Evolutionary conservation across 192 early-diverging fungal species (phyloP).

Genomic region (Dimargaris xerosporica): DNA sequence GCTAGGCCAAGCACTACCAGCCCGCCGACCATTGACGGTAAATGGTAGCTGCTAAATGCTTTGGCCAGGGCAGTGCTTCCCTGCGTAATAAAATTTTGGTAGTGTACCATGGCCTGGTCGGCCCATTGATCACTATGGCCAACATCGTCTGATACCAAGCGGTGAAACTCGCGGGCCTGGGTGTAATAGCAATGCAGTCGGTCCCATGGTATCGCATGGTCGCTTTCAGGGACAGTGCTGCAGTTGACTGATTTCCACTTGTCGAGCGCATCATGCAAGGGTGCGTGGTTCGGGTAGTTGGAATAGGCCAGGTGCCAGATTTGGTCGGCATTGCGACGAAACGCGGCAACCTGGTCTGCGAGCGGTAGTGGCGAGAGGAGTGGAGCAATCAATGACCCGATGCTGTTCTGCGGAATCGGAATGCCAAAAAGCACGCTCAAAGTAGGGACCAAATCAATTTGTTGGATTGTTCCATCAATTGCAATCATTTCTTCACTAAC

Average conservation of each 20-base stretch:
- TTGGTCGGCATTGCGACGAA: conserved; percentile 50
- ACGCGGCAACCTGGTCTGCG: conserved; percentile 24
- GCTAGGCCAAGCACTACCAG: conserved; percentile 17
- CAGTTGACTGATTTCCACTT: neutral
- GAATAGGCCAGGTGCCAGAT: conserved; percentile 25
- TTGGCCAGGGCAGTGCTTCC: conserved; percentile 23
- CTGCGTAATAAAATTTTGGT: conserved; percentile 20
- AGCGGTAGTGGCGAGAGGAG: conserved; percentile 20
- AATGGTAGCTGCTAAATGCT: conserved; percentile 24
- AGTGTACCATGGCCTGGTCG: conserved; percentile 18
- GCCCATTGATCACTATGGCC: too few relatives aligned
- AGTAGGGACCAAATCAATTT: conserved; percentile 28
- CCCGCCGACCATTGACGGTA: conserved; percentile 23
- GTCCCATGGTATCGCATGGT: conserved; percentile 2
- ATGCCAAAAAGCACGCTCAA: conserved; percentile 32
- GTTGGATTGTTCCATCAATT: conserved; percentile 21
- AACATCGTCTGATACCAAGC: too few relatives aligned
- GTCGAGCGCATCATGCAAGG: conserved; percentile 1
- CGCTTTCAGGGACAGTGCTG: neutral
- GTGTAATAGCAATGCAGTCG: conserved; percentile 21
- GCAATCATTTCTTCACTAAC: conserved; percentile 15
- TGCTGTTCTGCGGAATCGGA: conserved; percentile 31
- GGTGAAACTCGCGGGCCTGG: too few relatives aligned
- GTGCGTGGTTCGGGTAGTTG: conserved; percentile 15
- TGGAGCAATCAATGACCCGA: conserved; percentile 26